Evolutionary conservation across 1,284 basidiomycete genomes (phyloP).

Genomic region (Ganoderma lucidum): DNA sequence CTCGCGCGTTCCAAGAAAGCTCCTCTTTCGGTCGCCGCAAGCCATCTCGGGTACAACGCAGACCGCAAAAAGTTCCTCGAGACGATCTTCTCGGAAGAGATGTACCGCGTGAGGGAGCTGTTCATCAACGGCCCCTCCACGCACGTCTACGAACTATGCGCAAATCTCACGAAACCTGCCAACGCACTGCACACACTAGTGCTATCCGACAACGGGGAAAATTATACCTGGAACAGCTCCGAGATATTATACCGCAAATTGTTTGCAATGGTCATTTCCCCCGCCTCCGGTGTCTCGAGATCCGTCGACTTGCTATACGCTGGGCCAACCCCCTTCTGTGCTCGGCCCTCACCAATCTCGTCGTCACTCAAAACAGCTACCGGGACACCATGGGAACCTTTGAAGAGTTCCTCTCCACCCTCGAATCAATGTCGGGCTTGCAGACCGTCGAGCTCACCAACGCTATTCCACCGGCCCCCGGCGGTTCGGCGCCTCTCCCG

Average conservation of each 20-base stretch:
- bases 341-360: conserved; percentile 20
- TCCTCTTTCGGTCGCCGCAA: conserved; percentile 8
- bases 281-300: conserved; percentile 17
- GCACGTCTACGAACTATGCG: conserved; percentile 11
- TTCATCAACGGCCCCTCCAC: conserved; percentile 9
- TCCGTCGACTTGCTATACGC: conserved; percentile 13
- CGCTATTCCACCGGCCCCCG: background rate
- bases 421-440: conserved; percentile 8
- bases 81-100: conserved; percentile 5
- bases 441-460: background rate
- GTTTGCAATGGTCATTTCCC: conserved; percentile 11
- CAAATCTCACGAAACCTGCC: conserved; percentile 14
- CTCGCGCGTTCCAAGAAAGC: conserved; percentile 26
- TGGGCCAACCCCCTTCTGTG: conserved; percentile 19
- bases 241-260: background rate
- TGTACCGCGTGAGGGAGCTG: conserved; percentile 6
- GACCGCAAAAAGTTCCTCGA: conserved; percentile 9
- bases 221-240: background rate
- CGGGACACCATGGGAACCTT: conserved; percentile 10
- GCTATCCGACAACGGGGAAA: conserved; percentile 3
- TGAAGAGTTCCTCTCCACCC: background rate
- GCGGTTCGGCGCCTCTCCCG: background rate
- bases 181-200: conserved; percentile 13
- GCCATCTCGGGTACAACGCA: conserved; percentile 1
- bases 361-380: conserved; percentile 8